Evolutionary conservation across 2,329 filamentous ascomycete genomes (phyloP), one percentile per base, ranked within the genome.

Genomic region (Beauveria australis): DNA sequence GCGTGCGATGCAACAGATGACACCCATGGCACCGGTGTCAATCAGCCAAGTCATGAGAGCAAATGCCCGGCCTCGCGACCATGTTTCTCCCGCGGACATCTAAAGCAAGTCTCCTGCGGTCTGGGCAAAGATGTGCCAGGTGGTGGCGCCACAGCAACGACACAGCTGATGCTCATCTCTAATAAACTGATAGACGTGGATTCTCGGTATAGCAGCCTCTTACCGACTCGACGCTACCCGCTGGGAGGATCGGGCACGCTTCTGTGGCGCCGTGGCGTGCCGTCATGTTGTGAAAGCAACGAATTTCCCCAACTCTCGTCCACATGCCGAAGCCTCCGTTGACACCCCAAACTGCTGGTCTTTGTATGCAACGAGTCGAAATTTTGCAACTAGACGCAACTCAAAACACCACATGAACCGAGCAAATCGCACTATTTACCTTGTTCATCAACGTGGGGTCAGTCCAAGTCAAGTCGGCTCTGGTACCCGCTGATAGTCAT

Each of bases 21-120:
- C 56, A 46, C 47, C 30, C 37, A 44, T 40, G 47, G 24, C 37
- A 44, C 28, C 22, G 12, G 16, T 26, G 16, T 22, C 33, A 5
- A 40, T 10, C 3, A n/a, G 8, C 55, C 46, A 49, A 59, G 47
- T 59, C 55, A 59, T 49, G 47, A 44, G 55, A 52, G 55, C 24
- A n/a, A 6, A 16, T 5, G 33, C 28, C 44, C 22, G n/a, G 18
- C 24, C 26, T 53, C 40, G 48, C 40, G 19, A n/a, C 40, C 24
- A 59, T 59, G 40, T 37, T 16, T 26, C 48, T 24, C 26, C n/a
- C 48, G 40, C 48, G 26, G n/a, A 26, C 40, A 51, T 59, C 14
- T 41, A 16, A 14, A 46, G 46, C 33, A 53, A 24, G 4, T n/a
- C 33, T 26, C 37, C 8, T 30, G n/a, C 37, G 8, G 44, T 49